Conservation (phyloP, 2,329 filamentous ascomycete genomes). For the Fusarium nodosum region DNA sequence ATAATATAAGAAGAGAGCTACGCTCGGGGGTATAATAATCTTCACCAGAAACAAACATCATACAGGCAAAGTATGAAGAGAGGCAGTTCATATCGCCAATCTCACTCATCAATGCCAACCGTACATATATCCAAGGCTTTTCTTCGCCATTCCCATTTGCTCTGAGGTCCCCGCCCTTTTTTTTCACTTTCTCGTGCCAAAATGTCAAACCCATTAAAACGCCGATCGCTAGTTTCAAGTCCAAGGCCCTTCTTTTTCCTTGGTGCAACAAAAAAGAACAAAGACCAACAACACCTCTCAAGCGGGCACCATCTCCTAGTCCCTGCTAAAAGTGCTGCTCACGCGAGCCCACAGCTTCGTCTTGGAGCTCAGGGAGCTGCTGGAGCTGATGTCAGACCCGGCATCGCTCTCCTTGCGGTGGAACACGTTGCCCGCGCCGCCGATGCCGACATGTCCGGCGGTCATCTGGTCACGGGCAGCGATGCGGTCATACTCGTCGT, state of each 20-base stretch:
- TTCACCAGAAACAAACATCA: constrained; percentile 63
- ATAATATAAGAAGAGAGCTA: constrained; percentile 27
- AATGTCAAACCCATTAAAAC: constrained; percentile 36
- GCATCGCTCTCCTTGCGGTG: constrained; percentile 61
- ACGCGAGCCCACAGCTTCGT: constrained; percentile 54
- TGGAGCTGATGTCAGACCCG: constrained; percentile 54
- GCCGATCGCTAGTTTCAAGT: constrained; percentile 45
- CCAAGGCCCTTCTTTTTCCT: not conserved
- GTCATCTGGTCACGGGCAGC: constrained; percentile 57
- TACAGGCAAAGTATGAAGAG: constrained; percentile 28
- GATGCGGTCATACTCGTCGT: constrained; percentile 62
- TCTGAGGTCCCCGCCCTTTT: constrained; percentile 51
- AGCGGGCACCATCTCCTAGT: constrained; percentile 27
- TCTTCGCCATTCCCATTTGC: constrained; percentile 47
- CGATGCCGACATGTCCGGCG: constrained; percentile 74
- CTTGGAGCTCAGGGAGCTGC: constrained; percentile 56
- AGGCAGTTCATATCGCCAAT: constrained; percentile 43
- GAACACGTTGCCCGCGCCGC: constrained; percentile 75
- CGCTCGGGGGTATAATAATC: constrained; percentile 58
- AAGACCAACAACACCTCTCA: too few relatives aligned
- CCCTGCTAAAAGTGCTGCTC: constrained; percentile 53
- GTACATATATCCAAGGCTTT: constrained; percentile 36
- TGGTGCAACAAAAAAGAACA: not conserved
- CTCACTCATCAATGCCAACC: constrained; percentile 32
- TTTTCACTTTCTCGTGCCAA: not conserved